These are phyloP conservation scores for Zymoseptoria tritici DNA, from an alignment of 2,329 filamentous ascomycete genomes.

Conservation along the genomic window DNA sequence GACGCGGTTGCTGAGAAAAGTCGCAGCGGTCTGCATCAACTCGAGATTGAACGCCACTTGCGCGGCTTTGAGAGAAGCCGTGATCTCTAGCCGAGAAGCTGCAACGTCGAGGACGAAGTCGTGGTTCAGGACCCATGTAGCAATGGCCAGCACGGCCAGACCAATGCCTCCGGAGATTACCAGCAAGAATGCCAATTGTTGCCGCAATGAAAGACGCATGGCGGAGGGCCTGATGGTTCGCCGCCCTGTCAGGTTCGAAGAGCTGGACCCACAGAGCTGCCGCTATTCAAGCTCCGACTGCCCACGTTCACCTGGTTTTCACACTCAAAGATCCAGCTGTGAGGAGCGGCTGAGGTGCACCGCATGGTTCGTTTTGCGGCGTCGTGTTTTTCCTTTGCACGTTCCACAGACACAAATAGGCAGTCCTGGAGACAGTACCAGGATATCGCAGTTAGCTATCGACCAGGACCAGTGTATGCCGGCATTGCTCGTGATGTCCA, in stretches of 20 bases:
- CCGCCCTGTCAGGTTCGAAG: neutral
- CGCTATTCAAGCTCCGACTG: neutral
- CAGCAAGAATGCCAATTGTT: slow-evolving; percentile 77
- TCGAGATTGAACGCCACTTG: slow-evolving; percentile 72
- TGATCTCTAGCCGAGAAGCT: slow-evolving; percentile 57
- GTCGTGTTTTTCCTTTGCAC: neutral
- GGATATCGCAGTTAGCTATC: neutral
- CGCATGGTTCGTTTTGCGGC: neutral
- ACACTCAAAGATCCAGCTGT: neutral
- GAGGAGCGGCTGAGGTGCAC: neutral
- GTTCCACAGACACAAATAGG: neutral
- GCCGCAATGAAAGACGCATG: slow-evolving; percentile 81
- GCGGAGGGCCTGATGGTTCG: neutral
- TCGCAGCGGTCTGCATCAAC: slow-evolving; percentile 67
- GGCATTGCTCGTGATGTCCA: neutral
- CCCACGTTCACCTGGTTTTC: neutral
- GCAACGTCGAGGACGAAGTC: slow-evolving; percentile 53
- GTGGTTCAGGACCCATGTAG: slow-evolving; percentile 58
- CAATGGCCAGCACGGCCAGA: slow-evolving; percentile 72
- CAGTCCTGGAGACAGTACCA: neutral
- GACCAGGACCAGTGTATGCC: neutral
- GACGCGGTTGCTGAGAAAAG: slow-evolving; percentile 60
- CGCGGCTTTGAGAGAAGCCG: slow-evolving; percentile 81
- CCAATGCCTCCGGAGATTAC: slow-evolving; percentile 65
- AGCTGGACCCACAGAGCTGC: neutral